Conservation (phyloP, 2,329 filamentous ascomycete species). For the Scedosporium boydii region DNA sequence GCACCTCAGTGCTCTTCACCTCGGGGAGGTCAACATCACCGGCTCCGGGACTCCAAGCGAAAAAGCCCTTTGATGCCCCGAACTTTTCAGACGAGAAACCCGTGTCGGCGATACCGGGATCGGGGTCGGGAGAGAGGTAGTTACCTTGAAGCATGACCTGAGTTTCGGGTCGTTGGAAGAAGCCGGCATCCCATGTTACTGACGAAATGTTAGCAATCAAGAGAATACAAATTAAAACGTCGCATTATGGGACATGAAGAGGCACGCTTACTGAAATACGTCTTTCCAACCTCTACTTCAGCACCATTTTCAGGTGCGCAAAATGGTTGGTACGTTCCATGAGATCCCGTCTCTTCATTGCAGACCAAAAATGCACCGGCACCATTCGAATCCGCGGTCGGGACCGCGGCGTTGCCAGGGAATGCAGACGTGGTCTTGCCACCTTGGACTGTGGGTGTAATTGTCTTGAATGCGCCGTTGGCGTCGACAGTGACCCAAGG, state of each 20-base stretch:
- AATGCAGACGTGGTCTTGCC: constrained; percentile 10
- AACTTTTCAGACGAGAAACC: constrained; percentile 10
- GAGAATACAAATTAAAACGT: too few relatives aligned
- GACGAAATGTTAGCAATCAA: constrained; percentile 1
- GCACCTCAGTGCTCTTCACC: constrained; percentile 7
- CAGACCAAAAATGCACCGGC: constrained; percentile 11
- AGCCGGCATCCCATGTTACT: constrained; percentile 12
- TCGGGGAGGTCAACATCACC: constrained; percentile 7
- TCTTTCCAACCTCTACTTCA: constrained; percentile 9
- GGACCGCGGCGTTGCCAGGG: constrained; percentile 5
- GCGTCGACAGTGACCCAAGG: constrained; percentile 12
- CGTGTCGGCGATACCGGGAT: constrained; percentile 6
- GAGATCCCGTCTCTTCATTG: constrained; percentile 8
- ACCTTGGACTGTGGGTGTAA: constrained; percentile 11
- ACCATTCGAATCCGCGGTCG: constrained; percentile 9
- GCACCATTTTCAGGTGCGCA: constrained; percentile 9
- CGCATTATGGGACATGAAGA: too few relatives aligned
- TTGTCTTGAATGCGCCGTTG: constrained; percentile 8
- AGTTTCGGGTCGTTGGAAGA: constrained; percentile 9
- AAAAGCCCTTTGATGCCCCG: constrained; percentile 10
- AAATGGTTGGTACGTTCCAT: constrained; percentile 9
- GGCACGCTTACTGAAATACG: constrained; percentile 10
- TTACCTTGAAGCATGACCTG: constrained; percentile 10
- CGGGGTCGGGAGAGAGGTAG: constrained; percentile 5
- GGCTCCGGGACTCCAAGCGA: constrained; percentile 8